Base-by-base conservation (phyloP, 2,329 filamentous ascomycete genomes). In the Fusarium newnesense region DNA sequence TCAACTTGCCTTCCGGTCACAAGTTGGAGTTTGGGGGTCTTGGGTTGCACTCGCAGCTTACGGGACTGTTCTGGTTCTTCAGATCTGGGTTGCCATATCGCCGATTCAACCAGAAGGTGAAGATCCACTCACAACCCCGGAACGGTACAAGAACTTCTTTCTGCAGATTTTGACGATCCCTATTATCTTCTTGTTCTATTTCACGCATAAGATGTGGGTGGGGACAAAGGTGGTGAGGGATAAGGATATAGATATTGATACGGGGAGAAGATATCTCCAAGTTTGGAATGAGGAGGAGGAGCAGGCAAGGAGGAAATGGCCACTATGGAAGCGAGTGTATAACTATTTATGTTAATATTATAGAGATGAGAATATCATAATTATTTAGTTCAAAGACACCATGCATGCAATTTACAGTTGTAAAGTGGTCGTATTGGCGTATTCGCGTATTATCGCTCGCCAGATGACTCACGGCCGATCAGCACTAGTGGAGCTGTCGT, bases 11-110 rank as follows among this genome's bases (percentile, higher is more conserved):
- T 98, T 96, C 85, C 86, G 83, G 43, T 93, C 93, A 0, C 93
- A 96, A 79, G 88, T 93, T 6, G 95, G 95, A 60, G 84, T 96
- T 7, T 76, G 88, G n/a, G 96, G 95, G 9, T 96, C 94, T 2
- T 98, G 91, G 87, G 72, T 96, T 34, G 95, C 95, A n/a, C 87
- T 97, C 61, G 70, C 84, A 36, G 89, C 97, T 80, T 97, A 97
- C 82, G 67, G 87, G 9, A 82, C 96, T n/a, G 91, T 97, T 26
- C 86, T 98, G 26, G 79, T 92, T 40, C 92, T 93, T 2, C 95
- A 97, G 80, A 95, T 97, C 84, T 97, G 94, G 93, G 91, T 93
- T 58, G 94, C 93, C 30, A 90, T 93, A 8, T 94, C 91, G 78
- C 95, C 95, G 4, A 87, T 96, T 4, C 16, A 59, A 15, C 28